phyloP scores from a whole-genome alignment of 140 eudicot species.

The Senecio squalidus region DNA sequence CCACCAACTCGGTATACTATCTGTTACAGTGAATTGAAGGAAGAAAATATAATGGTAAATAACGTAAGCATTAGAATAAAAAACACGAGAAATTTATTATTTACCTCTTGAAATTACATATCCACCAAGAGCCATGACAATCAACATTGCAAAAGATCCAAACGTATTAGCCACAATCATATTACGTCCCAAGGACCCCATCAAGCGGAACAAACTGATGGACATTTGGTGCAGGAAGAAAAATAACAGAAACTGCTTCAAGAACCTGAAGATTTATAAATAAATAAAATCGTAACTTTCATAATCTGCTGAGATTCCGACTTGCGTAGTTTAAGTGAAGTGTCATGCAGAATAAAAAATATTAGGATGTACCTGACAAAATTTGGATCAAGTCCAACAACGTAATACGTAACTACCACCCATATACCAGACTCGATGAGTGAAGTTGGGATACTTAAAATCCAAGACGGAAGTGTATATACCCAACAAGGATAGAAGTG shows the following conservation, averaged over 20 bases:
- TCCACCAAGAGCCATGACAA: conserved; percentile 99
- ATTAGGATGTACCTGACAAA: conserved; percentile 62
- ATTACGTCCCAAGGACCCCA: conserved; percentile 95
- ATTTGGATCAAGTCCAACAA: conserved; percentile 90
- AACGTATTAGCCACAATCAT: conserved; percentile 98
- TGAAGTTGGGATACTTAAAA: conserved; percentile 87
- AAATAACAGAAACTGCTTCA: conserved; percentile 69
- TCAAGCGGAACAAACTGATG: conserved; percentile 75
- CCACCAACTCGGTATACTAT: conserved; percentile 94
- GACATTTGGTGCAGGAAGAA: conserved; percentile 96
- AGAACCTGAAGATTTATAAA: conserved; percentile 48
- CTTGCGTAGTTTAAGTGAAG: background rate
- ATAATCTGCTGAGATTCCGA: conserved; percentile 8
- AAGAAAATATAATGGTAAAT: conserved; percentile 4
- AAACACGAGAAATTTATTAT: background rate
- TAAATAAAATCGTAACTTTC: conserved; percentile 5
- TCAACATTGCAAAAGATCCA: conserved; percentile 97
- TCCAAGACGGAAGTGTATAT: conserved; percentile 94
- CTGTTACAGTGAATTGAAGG: conserved; percentile 46
- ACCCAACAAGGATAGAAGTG: conserved; percentile 96
- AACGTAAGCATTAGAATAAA: background rate
- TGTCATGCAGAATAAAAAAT: background rate
- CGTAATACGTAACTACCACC: conserved; percentile 89
- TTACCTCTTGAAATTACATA: conserved; percentile 91
- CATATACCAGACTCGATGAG: conserved; percentile 90